Conservation (phyloP, 2,329 filamentous ascomycete species). For the Ascochyta lentis region DNA sequence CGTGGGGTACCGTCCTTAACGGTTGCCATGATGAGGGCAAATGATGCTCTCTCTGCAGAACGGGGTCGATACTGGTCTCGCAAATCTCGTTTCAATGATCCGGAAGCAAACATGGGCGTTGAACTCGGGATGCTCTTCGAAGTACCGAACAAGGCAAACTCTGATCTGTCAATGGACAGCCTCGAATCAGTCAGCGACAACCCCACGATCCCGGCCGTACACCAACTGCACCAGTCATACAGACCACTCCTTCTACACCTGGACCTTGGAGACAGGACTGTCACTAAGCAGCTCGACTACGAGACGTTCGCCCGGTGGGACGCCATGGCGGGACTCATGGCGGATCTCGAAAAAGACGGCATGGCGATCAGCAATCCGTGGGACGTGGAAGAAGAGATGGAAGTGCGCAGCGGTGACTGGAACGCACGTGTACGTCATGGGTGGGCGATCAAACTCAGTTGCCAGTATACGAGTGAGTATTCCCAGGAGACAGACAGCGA, state of each 20-base stretch:
- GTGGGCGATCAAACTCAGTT: constrained; percentile 14
- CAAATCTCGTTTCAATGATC: too few relatives aligned
- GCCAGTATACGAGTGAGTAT: not conserved
- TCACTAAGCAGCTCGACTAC: constrained; percentile 19
- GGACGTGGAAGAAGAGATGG: constrained; percentile 74
- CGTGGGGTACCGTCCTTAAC: too few relatives aligned
- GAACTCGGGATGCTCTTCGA: too few relatives aligned
- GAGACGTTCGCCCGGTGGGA: constrained; percentile 19
- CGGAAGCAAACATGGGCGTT: too few relatives aligned
- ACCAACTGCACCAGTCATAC: too few relatives aligned
- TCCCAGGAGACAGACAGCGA: not conserved
- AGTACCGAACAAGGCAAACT: too few relatives aligned
- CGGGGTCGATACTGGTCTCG: too few relatives aligned
- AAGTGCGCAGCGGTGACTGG: constrained; percentile 82
- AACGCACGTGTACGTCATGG: constrained; percentile 25
- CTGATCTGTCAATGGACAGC: too few relatives aligned
- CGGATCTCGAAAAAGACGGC: constrained; percentile 92
- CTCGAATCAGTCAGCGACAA: too few relatives aligned
- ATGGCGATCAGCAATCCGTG: constrained; percentile 79
- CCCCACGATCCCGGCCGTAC: too few relatives aligned
- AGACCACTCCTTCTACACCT: not conserved
- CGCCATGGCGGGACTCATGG: constrained; percentile 70
- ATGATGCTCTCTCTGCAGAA: too few relatives aligned
- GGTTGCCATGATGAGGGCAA: too few relatives aligned
- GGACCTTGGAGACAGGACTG: constrained; percentile 5